Evolutionary conservation across 2,329 filamentous ascomycete species (phyloP), one percentile per base, ranked within the genome.

Genomic region (Aspergillus pseudoterreus): DNA sequence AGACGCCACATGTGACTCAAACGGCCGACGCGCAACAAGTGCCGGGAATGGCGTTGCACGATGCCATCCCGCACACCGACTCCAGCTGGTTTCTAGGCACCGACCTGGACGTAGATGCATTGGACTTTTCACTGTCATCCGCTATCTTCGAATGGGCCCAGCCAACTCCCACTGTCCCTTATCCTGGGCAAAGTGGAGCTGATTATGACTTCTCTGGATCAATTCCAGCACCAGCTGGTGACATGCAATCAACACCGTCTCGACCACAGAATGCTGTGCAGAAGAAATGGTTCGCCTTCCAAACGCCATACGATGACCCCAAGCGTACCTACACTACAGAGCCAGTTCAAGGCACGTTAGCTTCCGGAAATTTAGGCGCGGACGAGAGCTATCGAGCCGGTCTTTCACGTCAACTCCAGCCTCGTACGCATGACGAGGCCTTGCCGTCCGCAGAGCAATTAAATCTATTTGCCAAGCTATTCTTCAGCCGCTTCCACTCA

Each of bases 141-240:
- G 54, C 56, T 3, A 55, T 60, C 21, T 57, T 54, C 4, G 56
- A 58, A 45, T 60, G 57, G 56, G 57, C 57, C 15, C 57, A 57
- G 36, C 11, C 57, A 10, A 49, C 54, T n/a, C 38, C 27, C 24
- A 48, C 22, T n/a, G 35, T 17, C 12, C 35, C 14, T 14, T 38
- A 38, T 38, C 35, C 14, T n/a, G 35, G 35, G 2, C 10, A 4
- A 11, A 30, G 27, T 30, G 27, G 27, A 30, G 27, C 9, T 30
- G 8, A 30, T 10, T 11, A 30, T 10, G 27, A 30, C 8, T 30
- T 30, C 8, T 10, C 27, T 30, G 27, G 10, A 30, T 30, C 27
- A 30, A 30, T 30, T 10, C 6, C 35, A 38, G 35, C 15, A 17
- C 14, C 4, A n/a, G 5, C 14, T 6, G 35, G 35, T 6, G 15